Evolutionary conservation across 1,284 basidiomycete genomes (phyloP), one percentile per base, ranked within the genome.

Genomic region (Moesziomyces antarcticus): DNA sequence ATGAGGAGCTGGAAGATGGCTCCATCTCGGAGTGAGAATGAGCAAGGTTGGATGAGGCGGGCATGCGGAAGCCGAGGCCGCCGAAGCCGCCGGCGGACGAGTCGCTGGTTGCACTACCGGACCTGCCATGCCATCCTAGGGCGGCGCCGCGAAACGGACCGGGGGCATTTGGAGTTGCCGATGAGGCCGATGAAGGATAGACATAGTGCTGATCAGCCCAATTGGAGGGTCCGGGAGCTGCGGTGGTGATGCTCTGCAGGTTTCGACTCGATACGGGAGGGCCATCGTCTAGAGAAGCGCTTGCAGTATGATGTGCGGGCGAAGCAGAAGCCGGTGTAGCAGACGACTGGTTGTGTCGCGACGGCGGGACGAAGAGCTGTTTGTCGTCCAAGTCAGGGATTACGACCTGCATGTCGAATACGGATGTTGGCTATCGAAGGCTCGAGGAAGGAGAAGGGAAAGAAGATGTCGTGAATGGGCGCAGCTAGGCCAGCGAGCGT

Each of bases 371-470:
- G 25, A 77, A 66, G 22, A 65, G 40, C 46, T 79, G 65, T 45
- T 79, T 80, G 30, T 78, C 81, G 47, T 82, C 81, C 37, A 82
- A 60, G 57, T 82, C 81, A 1, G 81, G 81, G 22, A 82, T 82
- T 40, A 79, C 73, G 43, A 82, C 79, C 69, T 82, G 80, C 68
- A 74, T 74, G n/a, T 35, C 56, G 53, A 30, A 25, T 11, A 33
- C 25, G 21, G n/a, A n/a, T 13, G 44, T 33, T 33, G 30, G 30
- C 30, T 33, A 33, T 33, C 30, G 2, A 33, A 33, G 30, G 11
- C 30, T 13, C 10, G 30, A 33, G 30, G 30, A 33, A 4, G 1
- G 30, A 33, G 30, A 33, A 10, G 10, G 25, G 8, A 27, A 27
- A 27, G 25, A 27, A 0, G 25, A 27, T 33, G 30, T 35, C 20